phyloP scores from a whole-genome alignment of 1,284 basidiomycete genomes.

The Polyporus tsugae region DNA sequence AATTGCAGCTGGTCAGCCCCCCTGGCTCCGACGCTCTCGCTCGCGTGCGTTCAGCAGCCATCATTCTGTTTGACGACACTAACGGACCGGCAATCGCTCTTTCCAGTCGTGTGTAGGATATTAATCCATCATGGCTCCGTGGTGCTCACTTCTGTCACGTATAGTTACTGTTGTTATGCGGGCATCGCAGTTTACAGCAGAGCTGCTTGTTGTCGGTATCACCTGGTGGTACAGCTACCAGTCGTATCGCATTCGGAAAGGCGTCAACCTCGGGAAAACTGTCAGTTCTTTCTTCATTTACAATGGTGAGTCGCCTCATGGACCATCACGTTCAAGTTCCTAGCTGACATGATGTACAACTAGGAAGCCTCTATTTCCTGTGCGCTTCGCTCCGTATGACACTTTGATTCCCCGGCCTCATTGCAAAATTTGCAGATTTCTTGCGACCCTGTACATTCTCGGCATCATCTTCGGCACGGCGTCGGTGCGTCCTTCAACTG shows the following conservation, averaged over 20 bases:
- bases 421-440: not conserved
- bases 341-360: no score
- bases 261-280: not conserved
- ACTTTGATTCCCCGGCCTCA: not conserved
- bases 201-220: not conserved
- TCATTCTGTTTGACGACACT: no score
- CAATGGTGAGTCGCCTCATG: not conserved
- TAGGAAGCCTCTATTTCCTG: not conserved
- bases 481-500: not conserved
- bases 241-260: not conserved
- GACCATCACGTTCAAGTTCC: not conserved
- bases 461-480: not conserved
- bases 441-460: not conserved
- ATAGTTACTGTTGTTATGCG: no score
- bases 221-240: not conserved
- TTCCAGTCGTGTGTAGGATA: no score
- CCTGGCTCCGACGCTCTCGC: no score
- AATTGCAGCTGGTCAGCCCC: not conserved
- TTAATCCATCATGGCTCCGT: no score
- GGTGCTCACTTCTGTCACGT: no score
- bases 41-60: no score
- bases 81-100: no score
- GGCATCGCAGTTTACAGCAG: not conserved
- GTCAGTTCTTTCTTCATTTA: not conserved
- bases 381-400: no score